These are phyloP conservation scores for Fusarium equiseti DNA, from an alignment of 2,329 filamentous ascomycete genomes.

Conservation along the genomic window DNA sequence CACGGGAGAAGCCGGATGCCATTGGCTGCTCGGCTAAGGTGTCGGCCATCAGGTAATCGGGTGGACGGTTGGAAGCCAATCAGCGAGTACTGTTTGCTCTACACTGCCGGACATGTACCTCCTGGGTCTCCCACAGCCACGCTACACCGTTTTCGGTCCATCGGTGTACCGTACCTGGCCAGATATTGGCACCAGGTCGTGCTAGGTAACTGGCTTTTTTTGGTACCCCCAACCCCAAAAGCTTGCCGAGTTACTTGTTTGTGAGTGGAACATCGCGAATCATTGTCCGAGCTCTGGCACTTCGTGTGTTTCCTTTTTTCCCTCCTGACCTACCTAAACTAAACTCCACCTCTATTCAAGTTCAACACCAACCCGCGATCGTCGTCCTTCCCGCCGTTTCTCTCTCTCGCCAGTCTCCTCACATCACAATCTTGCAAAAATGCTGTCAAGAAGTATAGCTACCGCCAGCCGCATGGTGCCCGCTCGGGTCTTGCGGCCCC, in stretches of 20 bases:
- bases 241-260: constrained; percentile 33
- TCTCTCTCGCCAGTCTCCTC: constrained; percentile 1
- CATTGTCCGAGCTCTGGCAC: constrained; percentile 38
- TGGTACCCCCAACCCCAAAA: constrained; percentile 8
- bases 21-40: constrained; percentile 34
- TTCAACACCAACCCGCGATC: constrained; percentile 15
- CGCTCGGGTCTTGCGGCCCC: constrained; percentile 54
- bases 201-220: constrained; percentile 25
- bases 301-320: constrained; percentile 35
- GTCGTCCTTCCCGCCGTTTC: constrained; percentile 1
- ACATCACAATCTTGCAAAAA: constrained; percentile 44
- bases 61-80: constrained; percentile 5
- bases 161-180: constrained; percentile 10
- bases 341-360: constrained; percentile 24
- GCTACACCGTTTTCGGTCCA: constrained; percentile 4
- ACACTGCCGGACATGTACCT: constrained; percentile 37
- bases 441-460: constrained; percentile 60
- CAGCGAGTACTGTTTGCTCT: constrained; percentile 8
- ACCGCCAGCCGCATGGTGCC: constrained; percentile 60
- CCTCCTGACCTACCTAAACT: constrained; percentile 31
- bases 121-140: constrained; percentile 9
- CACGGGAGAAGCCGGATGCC: constrained; percentile 25
- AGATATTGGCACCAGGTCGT: constrained; percentile 7
- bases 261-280: constrained; percentile 38
- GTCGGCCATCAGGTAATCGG: constrained; percentile 23